A percentile compares a stretch with the other conserved stretches of the same genome.
phyloP scores from a whole-genome alignment of 2,329 filamentous ascomycete genomes.

The Neodidymelliopsis sp. region DNA sequence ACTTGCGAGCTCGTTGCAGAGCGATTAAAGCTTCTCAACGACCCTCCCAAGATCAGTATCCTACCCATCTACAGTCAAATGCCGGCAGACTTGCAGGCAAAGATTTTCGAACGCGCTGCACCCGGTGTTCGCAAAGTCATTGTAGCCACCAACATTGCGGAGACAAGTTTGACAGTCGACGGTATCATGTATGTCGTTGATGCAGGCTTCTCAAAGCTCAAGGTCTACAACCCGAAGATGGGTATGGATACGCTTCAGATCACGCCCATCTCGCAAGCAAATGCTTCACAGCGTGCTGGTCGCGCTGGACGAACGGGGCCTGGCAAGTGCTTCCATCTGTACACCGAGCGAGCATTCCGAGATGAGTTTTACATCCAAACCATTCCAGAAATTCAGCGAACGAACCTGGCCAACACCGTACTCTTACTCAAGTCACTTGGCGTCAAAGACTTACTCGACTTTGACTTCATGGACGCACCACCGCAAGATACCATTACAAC shows the following conservation, averaged over 20 bases:
- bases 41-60: slow-evolving; percentile 93
- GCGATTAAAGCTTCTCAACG: slow-evolving; percentile 84
- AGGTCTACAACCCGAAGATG: slow-evolving; percentile 98
- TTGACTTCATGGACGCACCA: slow-evolving; percentile 99
- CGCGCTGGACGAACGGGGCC: slow-evolving; percentile 94
- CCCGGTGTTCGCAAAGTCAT: slow-evolving; percentile 96
- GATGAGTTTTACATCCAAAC: slow-evolving; percentile 97
- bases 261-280: slow-evolving; percentile 96
- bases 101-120: slow-evolving; percentile 92
- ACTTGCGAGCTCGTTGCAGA: slow-evolving; percentile 94
- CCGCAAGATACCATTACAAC: slow-evolving; percentile 98
- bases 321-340: slow-evolving; percentile 92
- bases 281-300: slow-evolving; percentile 90
- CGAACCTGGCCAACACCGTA: slow-evolving; percentile 94
- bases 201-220: slow-evolving; percentile 93
- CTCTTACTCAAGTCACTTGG: slow-evolving; percentile 92
- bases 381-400: slow-evolving; percentile 96
- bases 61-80: slow-evolving; percentile 99
- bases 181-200: slow-evolving; percentile 99
- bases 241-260: slow-evolving; percentile 99
- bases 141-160: slow-evolving; percentile 97
- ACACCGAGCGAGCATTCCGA: slow-evolving; percentile 91
- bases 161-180: slow-evolving; percentile 96
- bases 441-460: slow-evolving; percentile 92
- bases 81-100: slow-evolving; percentile 96